These are phyloP conservation scores for Trichaptum fuscoviolaceum DNA, from an alignment of 768 basidiomycete species.

Conservation along the genomic window DNA sequence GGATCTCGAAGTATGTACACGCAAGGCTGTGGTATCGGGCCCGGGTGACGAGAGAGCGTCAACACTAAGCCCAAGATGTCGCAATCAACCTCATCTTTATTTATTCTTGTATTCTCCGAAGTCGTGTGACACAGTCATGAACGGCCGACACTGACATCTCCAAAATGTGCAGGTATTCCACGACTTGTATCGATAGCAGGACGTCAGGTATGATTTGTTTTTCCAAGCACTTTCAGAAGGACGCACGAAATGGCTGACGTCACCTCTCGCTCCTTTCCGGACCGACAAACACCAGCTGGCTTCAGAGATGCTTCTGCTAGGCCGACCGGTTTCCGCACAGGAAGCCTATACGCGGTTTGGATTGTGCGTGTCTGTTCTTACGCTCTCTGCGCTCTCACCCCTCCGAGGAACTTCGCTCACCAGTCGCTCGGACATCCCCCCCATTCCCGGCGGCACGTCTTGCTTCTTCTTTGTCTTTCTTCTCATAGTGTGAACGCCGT, in stretches of 20 bases:
- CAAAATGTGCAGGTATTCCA: conserved; percentile 50
- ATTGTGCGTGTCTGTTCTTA: conserved; percentile 49
- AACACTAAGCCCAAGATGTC: background rate
- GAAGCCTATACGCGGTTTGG: conserved; percentile 68
- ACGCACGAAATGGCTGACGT: conserved; percentile 8
- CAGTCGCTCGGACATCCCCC: background rate
- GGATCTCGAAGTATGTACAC: background rate
- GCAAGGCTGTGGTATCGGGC: background rate
- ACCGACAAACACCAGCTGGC: conserved; percentile 44
- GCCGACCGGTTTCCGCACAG: conserved; percentile 57
- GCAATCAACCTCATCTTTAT: background rate
- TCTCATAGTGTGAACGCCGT: conserved; percentile 61
- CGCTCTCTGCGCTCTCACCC: conserved; percentile 10
- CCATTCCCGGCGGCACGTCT: background rate
- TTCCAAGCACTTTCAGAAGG: conserved; percentile 7
- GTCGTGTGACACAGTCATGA: background rate
- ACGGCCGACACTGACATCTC: background rate
- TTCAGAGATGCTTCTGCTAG: conserved; percentile 71
- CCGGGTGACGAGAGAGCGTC: conserved; percentile 1
- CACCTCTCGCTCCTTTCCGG: conserved; percentile 1
- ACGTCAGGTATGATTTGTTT: conserved; percentile 56
- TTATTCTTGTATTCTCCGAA: background rate
- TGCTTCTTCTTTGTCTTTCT: conserved; percentile 3
- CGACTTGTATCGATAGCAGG: conserved; percentile 60
- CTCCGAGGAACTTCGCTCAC: background rate